These are phyloP conservation scores for Aphanomyces cochlioides DNA, from an alignment of 352 stramenopile species.

Conservation along the genomic window DNA sequence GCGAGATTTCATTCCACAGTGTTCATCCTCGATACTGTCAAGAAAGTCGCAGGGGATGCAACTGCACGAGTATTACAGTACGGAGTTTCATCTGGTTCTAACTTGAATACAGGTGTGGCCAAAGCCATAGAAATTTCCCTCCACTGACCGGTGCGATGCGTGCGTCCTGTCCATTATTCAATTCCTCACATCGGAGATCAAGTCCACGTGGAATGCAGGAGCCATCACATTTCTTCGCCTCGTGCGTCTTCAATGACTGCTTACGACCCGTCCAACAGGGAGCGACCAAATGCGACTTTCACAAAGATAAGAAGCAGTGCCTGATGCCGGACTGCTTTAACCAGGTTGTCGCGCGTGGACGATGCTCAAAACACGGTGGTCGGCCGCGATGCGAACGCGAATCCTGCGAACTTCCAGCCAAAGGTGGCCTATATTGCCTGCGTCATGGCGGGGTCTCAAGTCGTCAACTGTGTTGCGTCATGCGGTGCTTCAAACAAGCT, in stretches of 20 bases:
- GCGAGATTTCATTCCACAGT: no score
- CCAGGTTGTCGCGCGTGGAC: conserved; percentile 37
- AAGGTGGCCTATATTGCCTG: conserved; percentile 21
- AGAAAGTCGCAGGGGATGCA: no score
- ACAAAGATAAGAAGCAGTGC: conserved; percentile 30
- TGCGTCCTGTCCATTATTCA: no score
- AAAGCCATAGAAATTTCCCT: no score
- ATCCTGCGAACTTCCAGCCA: conserved; percentile 48
- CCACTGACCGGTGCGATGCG: no score
- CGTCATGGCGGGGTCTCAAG: conserved; percentile 19
- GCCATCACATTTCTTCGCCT: neutral
- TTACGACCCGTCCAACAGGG: neutral
- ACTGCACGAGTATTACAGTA: no score
- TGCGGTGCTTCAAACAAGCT: conserved; percentile 22
- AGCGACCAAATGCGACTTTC: conserved; percentile 30
- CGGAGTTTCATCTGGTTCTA: no score
- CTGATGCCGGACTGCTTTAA: conserved; percentile 17
- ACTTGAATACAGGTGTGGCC: no score
- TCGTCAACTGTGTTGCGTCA: conserved; percentile 10
- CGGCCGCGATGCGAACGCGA: conserved; percentile 77
- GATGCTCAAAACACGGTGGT: conserved; percentile 75
- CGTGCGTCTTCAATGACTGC: conserved; percentile 29
- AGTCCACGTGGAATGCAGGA: no score
- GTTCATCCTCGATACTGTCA: no score
- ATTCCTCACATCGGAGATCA: no score